A percentile compares a stretch with the other conserved stretches of the same genome.
Conservation (phyloP, 139 green algal species). For the Tetraselmis chui region DNA sequence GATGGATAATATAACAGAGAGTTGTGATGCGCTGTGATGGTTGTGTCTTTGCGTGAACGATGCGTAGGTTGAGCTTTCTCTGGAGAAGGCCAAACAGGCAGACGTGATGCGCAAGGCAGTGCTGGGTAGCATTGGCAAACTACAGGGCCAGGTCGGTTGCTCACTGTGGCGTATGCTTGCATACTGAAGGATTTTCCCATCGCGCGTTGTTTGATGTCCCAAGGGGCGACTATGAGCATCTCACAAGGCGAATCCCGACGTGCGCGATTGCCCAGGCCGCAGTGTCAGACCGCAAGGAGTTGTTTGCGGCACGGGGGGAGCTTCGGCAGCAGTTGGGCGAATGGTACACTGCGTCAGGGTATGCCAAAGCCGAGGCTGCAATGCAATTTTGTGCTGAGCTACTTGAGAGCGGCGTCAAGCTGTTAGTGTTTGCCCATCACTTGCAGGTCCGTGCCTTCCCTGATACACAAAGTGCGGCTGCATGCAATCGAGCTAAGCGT, state of each 20-base stretch:
- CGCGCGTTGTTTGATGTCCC: too few relatives aligned
- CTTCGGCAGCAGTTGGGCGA: conserved; percentile 11
- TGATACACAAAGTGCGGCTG: too few relatives aligned
- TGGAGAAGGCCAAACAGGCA: neutral
- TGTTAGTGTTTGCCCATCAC: conserved; percentile 51
- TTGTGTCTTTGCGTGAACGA: too few relatives aligned
- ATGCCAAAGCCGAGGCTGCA: conserved; percentile 23
- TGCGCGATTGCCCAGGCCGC: neutral
- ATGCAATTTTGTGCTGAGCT: conserved; percentile 22
- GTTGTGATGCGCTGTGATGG: too few relatives aligned
- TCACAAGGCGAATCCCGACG: too few relatives aligned
- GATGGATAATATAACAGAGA: too few relatives aligned
- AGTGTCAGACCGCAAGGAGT: neutral
- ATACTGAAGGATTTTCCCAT: too few relatives aligned
- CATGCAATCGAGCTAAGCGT: too few relatives aligned
- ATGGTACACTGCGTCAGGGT: conserved; percentile 20
- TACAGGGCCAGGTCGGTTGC: neutral
- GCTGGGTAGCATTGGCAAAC: neutral
- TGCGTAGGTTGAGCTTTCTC: neutral
- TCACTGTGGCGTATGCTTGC: too few relatives aligned
- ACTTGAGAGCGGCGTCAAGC: conserved; percentile 35
- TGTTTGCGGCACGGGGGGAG: neutral
- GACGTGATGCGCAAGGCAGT: neutral
- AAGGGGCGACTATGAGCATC: too few relatives aligned
- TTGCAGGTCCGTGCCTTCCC: neutral